Base-by-base conservation (phyloP, 2,329 filamentous ascomycete genomes). In the Pyrenophora tritici-repentis region DNA sequence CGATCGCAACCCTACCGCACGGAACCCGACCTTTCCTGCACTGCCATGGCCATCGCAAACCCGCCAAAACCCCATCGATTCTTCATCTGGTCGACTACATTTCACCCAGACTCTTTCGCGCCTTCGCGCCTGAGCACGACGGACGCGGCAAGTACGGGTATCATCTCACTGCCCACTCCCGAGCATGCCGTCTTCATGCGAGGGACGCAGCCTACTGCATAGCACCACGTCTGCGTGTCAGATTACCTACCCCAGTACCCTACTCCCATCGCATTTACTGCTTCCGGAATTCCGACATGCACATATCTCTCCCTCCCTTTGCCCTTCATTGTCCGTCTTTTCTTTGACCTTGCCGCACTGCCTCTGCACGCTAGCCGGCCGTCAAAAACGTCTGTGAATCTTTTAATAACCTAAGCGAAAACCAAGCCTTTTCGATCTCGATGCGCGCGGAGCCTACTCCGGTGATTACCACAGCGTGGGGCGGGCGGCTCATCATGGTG, bases 401-500 rank as follows among this genome's bases (percentile, higher is more conserved):
- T 42, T 49, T 49, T 44, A 40, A 49, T 53, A 49, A 40, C 26
- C 37, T 53, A 53, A 49, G 50, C 50, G 50, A 49, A 24, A 34
- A 29, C 12, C n/a, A 39, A 16, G 18, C 34, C 29, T 39, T 48
- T 52, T 38, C 32, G 26, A 51, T 52, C 49, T 38, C 44, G 48
- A 52, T 48, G 34, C 45, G 20, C 18, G 26, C 44, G 45, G 39
- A 53, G 22, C 16, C n/a, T 42, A 24, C 40, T 47, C 45, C 45
- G 50, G 35, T 43, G 50, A 53, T 53, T 39, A 38, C 39, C 50
- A 29, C 26, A 48, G 32, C 45, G 45, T 53, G 50, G 50, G 50
- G 39, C 45, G 39, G 44, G 36, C 45, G 50, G 49, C 49, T 47
- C 50, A 53, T 53, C 50, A 53, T 40, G 45, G 39, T 35, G 50